A percentile compares a stretch with the other conserved stretches of the same genome.
Conservation (phyloP, 2,329 filamentous ascomycete genomes). For the Tolypocladium album region DNA sequence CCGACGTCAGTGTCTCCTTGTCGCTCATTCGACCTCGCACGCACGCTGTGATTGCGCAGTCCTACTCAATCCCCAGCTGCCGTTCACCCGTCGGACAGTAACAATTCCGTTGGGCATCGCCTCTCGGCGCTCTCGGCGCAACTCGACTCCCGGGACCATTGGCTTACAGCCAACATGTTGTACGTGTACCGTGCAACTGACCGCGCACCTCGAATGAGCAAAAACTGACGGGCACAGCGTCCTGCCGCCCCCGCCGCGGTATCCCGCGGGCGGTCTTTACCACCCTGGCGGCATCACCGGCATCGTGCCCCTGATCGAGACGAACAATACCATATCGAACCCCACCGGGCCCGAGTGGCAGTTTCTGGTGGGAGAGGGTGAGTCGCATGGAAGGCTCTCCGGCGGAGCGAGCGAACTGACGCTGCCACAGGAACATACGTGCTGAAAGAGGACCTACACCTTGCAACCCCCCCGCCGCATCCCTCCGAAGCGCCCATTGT, state of each 20-base stretch:
- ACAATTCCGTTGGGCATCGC: not conserved
- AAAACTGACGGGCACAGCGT: constrained; percentile 42
- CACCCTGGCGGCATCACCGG: constrained; percentile 58
- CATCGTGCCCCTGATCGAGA: constrained; percentile 73
- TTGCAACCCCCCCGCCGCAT: constrained; percentile 90
- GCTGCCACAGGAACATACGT: constrained; percentile 68
- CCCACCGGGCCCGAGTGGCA: constrained; percentile 78
- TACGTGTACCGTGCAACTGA: constrained; percentile 7
- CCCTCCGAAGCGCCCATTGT: constrained; percentile 81
- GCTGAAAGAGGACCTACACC: constrained; percentile 79
- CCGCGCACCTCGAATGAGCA: constrained; percentile 1
- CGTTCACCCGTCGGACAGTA: not conserved
- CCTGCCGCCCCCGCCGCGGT: constrained; percentile 76
- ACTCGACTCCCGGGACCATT: not conserved
- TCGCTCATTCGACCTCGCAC: not conserved
- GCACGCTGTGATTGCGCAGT: not conserved
- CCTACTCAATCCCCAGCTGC: not conserved
- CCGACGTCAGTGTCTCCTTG: not conserved
- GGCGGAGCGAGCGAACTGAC: not conserved
- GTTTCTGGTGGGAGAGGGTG: constrained; percentile 88
- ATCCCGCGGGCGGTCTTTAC: constrained; percentile 63
- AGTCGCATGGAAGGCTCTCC: not conserved
- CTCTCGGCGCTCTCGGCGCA: not conserved
- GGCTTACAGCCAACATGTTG: constrained; percentile 12
- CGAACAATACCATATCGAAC: constrained; percentile 77